A percentile compares a stretch with the other conserved stretches of the same genome.
These are phyloP conservation scores for Candida railenensis DNA, from an alignment of 805 yeast species.

Conservation along the genomic window DNA sequence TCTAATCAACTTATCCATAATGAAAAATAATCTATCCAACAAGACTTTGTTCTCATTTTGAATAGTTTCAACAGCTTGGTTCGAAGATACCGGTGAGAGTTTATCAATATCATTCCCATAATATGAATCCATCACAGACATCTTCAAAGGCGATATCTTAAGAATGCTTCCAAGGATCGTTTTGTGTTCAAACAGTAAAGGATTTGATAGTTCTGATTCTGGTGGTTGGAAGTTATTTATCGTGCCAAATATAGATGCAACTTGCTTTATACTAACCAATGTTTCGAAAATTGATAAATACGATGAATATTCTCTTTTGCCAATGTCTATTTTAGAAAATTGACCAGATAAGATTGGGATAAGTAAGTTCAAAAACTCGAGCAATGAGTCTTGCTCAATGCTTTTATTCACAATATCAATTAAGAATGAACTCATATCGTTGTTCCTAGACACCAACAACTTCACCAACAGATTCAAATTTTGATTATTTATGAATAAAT, in stretches of 20 bases:
- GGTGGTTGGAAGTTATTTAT: constrained; percentile 54
- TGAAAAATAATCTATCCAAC: constrained; percentile 62
- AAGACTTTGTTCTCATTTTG: constrained; percentile 63
- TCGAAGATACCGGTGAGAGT: constrained; percentile 36
- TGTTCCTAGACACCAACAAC: constrained; percentile 21
- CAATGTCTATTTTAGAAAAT: constrained; percentile 41
- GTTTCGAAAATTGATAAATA: constrained; percentile 56
- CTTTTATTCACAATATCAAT: constrained; percentile 57
- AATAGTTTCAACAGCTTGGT: constrained; percentile 54
- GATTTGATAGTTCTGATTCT: constrained; percentile 29
- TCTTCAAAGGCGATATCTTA: constrained; percentile 69
- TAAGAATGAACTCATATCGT: constrained; percentile 40
- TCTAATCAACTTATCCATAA: constrained; percentile 73
- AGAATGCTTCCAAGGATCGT: constrained; percentile 79
- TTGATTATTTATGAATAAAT: constrained; percentile 49
- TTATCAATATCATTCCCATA: constrained; percentile 30
- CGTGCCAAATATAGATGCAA: constrained; percentile 59
- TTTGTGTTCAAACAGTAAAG: constrained; percentile 54
- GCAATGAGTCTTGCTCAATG: constrained; percentile 61
- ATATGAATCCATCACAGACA: constrained; percentile 46
- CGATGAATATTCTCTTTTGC: constrained; percentile 51
- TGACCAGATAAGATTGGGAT: constrained; percentile 39
- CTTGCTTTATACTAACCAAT: constrained; percentile 57
- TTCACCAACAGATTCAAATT: constrained; percentile 21
- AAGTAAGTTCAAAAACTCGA: constrained; percentile 51